Evolutionary conservation across 2,329 filamentous ascomycete genomes (phyloP).

Genomic region (Meredithiella fracta): DNA sequence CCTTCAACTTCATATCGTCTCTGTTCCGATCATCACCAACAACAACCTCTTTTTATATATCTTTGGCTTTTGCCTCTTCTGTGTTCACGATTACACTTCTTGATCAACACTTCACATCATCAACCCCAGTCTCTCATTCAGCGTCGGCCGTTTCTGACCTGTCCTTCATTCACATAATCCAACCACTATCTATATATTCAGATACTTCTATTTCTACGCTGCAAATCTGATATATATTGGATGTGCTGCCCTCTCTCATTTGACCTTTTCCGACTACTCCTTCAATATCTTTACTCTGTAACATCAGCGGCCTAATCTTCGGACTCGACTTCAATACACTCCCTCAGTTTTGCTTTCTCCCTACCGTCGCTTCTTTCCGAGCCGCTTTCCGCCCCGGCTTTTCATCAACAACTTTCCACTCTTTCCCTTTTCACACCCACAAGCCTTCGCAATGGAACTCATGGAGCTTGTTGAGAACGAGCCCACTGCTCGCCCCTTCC

Average conservation of each 20-base stretch:
- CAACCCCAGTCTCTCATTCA: constrained; percentile 4
- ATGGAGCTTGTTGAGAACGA: constrained; percentile 50
- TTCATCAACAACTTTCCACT: background rate
- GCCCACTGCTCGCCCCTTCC: constrained; percentile 43
- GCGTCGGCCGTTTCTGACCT: background rate
- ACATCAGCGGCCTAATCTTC: background rate
- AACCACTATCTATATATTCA: constrained; percentile 3
- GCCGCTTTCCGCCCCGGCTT: background rate
- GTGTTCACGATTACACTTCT: constrained; percentile 3
- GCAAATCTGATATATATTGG: constrained; percentile 1
- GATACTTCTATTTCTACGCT: background rate
- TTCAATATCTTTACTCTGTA: background rate
- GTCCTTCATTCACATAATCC: constrained; percentile 5
- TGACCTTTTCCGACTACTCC: background rate
- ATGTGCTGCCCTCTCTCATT: background rate
- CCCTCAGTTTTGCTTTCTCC: no score
- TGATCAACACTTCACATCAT: constrained; percentile 2
- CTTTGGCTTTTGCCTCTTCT: background rate
- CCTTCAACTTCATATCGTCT: constrained; percentile 1
- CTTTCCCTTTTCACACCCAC: background rate
- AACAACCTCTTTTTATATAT: constrained; percentile 9
- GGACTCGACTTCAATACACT: no score
- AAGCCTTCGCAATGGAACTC: constrained; percentile 35
- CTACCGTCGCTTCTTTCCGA: background rate
- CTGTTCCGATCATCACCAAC: constrained; percentile 6